phyloP scores from a whole-genome alignment of 257 asterid species.

The Solanum sitiens region DNA sequence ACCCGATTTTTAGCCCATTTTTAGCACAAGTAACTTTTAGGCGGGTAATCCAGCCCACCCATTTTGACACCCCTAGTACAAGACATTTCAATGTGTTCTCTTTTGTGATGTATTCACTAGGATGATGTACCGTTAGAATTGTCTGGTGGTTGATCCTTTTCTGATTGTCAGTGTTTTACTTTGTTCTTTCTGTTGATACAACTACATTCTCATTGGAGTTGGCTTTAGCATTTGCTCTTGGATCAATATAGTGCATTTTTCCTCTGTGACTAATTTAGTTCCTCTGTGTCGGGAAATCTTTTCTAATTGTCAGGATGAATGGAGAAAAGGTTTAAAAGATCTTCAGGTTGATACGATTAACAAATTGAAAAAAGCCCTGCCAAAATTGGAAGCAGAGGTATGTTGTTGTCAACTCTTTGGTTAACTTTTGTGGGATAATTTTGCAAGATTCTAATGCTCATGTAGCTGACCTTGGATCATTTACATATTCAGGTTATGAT shows the following conservation, averaged over 20 bases:
- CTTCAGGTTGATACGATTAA: slow-evolving; percentile 41
- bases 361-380: slow-evolving; percentile 53
- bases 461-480: slow-evolving; percentile 1
- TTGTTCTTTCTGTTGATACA: background rate
- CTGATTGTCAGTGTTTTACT: background rate
- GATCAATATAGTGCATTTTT: background rate
- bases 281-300: background rate
- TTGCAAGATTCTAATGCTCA: background rate
- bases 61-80: background rate
- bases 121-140: background rate
- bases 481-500: slow-evolving; percentile 47
- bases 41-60: background rate
- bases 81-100: background rate
- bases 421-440: background rate
- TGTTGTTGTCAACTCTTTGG: background rate
- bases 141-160: background rate
- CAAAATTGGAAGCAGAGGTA: slow-evolving; percentile 69
- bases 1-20: background rate
- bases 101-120: background rate
- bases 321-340: slow-evolving; percentile 65
- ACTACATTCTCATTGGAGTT: background rate
- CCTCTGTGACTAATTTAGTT: background rate
- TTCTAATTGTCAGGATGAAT: slow-evolving; percentile 50
- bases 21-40: background rate
- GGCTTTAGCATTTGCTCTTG: background rate